Conservation (phyloP, 176 grass and related monocot species). For the Rhynchospora breviuscula region DNA sequence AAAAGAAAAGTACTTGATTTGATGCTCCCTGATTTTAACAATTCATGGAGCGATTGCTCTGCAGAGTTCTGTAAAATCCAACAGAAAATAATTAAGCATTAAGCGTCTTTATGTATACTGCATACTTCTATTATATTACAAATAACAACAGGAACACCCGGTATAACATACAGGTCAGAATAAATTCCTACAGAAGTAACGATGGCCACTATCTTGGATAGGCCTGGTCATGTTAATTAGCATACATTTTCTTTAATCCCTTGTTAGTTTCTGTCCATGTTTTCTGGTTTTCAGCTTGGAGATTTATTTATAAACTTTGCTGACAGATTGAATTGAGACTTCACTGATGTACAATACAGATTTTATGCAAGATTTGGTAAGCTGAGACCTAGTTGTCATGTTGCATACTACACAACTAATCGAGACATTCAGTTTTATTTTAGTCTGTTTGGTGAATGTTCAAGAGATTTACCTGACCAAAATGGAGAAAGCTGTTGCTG, state of each 20-base stretch:
- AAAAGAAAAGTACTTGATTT: constrained; percentile 27
- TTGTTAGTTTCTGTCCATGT: background rate
- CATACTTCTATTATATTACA: background rate
- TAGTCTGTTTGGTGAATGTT: constrained; percentile 14
- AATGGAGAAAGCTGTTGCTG: constrained; percentile 91
- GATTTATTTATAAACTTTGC: background rate
- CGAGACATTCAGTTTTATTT: background rate
- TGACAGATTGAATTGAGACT: background rate
- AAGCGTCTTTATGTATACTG: constrained; percentile 3
- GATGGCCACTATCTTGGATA: background rate
- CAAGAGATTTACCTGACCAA: constrained; percentile 64
- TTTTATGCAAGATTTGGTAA: background rate
- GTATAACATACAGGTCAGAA: background rate
- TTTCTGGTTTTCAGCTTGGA: background rate
- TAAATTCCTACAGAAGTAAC: background rate
- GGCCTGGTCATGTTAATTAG: background rate
- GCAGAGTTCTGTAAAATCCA: constrained; percentile 60
- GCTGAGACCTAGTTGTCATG: background rate
- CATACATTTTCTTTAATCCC: background rate
- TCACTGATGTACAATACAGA: background rate
- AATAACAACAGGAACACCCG: background rate
- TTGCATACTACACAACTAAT: background rate
- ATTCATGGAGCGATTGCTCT: constrained; percentile 47
- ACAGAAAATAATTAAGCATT: constrained; percentile 1
- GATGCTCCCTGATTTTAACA: constrained; percentile 52